Base-by-base conservation (phyloP, 345 rosid genomes). In the Eucalyptus paniculata region DNA sequence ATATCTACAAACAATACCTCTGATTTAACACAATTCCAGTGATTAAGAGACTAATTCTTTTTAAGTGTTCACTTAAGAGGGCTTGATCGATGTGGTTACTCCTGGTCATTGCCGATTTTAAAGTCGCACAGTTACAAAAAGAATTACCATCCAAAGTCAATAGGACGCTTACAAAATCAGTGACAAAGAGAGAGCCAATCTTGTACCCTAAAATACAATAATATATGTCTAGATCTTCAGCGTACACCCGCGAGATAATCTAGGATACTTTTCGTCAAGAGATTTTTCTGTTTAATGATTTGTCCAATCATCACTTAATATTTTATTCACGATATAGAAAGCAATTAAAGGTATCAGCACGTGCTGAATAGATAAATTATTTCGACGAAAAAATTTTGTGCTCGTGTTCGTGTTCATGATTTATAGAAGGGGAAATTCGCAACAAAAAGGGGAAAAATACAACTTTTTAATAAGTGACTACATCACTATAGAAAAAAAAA, bases 191-290 rank as follows among this genome's bases (percentile, higher is more conserved):
- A 60, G 67, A 60, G 17, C n/a, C 8, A 28, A 32, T 32, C 19
- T 67, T 67, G 12, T 32, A 67, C 40, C 42, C 40, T 17, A 32
- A 67, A 32, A 56, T 28, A 9, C 24, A 34, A 34, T 72, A 19
- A 34, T 72, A 13, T 34, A 72, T 72, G 82, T 72, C 54, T 34
- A 34, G 81, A 34, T 69, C 1, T 18, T 69, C 6, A 0, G 81
- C 81, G 34, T 18, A 9, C 44, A 0, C 12, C 0, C 24, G 2
- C 0, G 0, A 69, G 13, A 69, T 69, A 34, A 72, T 72, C 2
- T 23, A 19, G 21, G 82, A 72, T 72, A 19, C 44, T 51, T 51
- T 51, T 51, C 23, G 1, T 34, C 2, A 9, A 32, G 44, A 34
- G 44, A 34, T 9, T 72, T 34, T 72, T 10, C 1, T 28, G 0